Evolutionary conservation across 2,329 filamentous ascomycete species (phyloP).

Genomic region (Arthrobotrys iridis): DNA sequence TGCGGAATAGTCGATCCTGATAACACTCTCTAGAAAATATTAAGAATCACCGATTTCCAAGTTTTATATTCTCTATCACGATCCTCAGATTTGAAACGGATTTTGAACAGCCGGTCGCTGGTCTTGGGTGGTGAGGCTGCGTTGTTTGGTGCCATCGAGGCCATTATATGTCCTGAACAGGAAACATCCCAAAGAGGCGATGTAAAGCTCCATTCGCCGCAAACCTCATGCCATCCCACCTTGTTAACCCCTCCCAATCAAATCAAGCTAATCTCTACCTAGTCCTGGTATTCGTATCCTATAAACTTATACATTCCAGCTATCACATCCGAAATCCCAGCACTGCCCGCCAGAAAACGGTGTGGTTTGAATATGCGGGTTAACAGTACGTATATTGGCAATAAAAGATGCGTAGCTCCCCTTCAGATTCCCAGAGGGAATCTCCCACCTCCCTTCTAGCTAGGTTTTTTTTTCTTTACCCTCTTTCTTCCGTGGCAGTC

Average conservation of each 20-base stretch:
- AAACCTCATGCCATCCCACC: slow-evolving; percentile 15
- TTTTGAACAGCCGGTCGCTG: background rate
- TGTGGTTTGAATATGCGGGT: background rate
- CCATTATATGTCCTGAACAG: background rate
- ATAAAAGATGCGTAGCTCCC: slow-evolving; percentile 31
- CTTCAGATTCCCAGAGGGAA: slow-evolving; percentile 26
- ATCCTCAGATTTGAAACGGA: background rate
- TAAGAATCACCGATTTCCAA: slow-evolving; percentile 1
- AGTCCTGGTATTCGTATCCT: slow-evolving; percentile 5
- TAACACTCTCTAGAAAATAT: background rate
- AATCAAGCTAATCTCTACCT: slow-evolving; percentile 10
- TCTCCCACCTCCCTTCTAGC: slow-evolving; percentile 17
- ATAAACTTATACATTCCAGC: slow-evolving; percentile 2
- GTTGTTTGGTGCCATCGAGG: slow-evolving; percentile 1
- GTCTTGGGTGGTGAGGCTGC: background rate
- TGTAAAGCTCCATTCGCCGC: background rate
- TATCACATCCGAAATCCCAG: slow-evolving; percentile 10
- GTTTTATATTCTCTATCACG: slow-evolving; percentile 2
- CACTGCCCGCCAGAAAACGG: slow-evolving; percentile 10
- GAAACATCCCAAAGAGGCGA: slow-evolving; percentile 13
- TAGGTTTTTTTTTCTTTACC: slow-evolving; percentile 2
- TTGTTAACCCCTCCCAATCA: slow-evolving; percentile 4
- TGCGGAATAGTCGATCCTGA: slow-evolving; percentile 8
- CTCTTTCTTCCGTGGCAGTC: slow-evolving; percentile 17
- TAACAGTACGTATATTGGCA: slow-evolving; percentile 8